These are phyloP conservation scores for Rhynchosporium secalis DNA, from an alignment of 2,329 filamentous ascomycete genomes.

Conservation along the genomic window DNA sequence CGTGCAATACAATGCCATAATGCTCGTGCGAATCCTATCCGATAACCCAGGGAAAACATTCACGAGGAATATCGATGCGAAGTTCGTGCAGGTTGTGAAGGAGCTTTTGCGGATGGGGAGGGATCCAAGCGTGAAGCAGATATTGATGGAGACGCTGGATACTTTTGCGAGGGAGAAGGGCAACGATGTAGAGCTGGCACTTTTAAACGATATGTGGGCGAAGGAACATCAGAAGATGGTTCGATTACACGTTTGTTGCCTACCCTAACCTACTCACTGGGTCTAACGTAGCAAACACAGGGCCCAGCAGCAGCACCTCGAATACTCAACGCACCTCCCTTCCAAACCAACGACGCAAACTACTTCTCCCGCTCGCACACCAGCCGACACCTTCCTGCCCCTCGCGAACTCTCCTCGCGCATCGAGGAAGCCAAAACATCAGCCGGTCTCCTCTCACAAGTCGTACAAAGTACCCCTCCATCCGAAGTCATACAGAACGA, in stretches of 20 bases:
- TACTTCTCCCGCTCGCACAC: slow-evolving; percentile 57
- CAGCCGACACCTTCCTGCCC: slow-evolving; percentile 57
- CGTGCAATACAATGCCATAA: slow-evolving; percentile 92
- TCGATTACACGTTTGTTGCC: slow-evolving; percentile 46
- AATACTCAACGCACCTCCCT: slow-evolving; percentile 47
- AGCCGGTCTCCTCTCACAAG: slow-evolving; percentile 87
- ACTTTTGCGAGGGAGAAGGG: slow-evolving; percentile 66
- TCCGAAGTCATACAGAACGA: slow-evolving; percentile 78
- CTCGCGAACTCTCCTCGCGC: slow-evolving; percentile 75
- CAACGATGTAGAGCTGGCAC: slow-evolving; percentile 70
- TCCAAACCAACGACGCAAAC: slow-evolving; percentile 51
- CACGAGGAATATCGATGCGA: slow-evolving; percentile 84
- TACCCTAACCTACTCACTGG: slow-evolving; percentile 10
- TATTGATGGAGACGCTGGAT: slow-evolving; percentile 84
- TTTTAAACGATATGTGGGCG: slow-evolving; percentile 82
- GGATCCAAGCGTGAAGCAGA: slow-evolving; percentile 78
- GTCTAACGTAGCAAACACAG: slow-evolving; percentile 21
- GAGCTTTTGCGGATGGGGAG: slow-evolving; percentile 68
- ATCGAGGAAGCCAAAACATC: slow-evolving; percentile 90
- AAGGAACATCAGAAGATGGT: slow-evolving; percentile 72
- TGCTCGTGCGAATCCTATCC: slow-evolving; percentile 87
- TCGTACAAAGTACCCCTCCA: slow-evolving; percentile 81
- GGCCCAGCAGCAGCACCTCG: slow-evolving; percentile 41
- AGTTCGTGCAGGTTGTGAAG: slow-evolving; percentile 76
- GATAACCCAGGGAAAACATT: slow-evolving; percentile 92